Base-by-base conservation (phyloP, 768 basidiomycete genomes). In the Phanerodontia chrysosporium region DNA sequence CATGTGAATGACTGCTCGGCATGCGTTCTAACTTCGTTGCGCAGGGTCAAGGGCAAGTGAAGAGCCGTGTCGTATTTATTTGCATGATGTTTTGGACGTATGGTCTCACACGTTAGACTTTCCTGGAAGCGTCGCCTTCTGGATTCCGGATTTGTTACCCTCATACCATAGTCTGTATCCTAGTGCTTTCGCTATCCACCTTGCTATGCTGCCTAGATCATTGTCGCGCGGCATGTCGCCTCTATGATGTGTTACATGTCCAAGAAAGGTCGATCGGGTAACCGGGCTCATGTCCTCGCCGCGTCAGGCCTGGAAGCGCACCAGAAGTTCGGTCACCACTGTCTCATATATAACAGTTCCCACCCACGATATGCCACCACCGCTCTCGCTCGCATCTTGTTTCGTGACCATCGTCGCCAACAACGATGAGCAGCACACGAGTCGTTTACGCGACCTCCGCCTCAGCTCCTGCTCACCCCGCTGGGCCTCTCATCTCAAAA, bases 21-120 rank as follows among this genome's bases (percentile, higher is more conserved):
- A 9, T 27, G 12, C 3, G 39, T 42, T 18, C 27, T 48, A 5
- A 48, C 24, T 42, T 36, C 16, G 9, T 7, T 42, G 21, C 13
- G 16, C 24, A 62, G 57, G 52, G 57, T 42, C 62, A 53, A 66
- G 52, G 35, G 32, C 82, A 81, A 85, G 80, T 85, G n/a, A 84
- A 85, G 68, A 45, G 21, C 28, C n/a, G 10, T 25, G 14, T n/a
- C 5, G 10, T 76, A 49, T 16, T 25, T 49, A 52, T 45, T 35
- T 39, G 6, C 51, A 44, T 21, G 16, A 36, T 39, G 29, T 48
- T 45, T 45, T 29, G 18, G 36, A 54, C 35, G 27, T 55, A 36
- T 32, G 29, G 29, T 29, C 30, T 13, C 28, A 49, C 30, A 29
- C 49, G 32, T 46, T 57, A 46, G 28, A 35, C 45, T 32, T 14